Percentiles rank a stretch among this genome's conserved stretches.
These are phyloP conservation scores for Liriodendron chinense DNA, from an alignment of 164 flowering plant species.

Conservation along the genomic window DNA sequence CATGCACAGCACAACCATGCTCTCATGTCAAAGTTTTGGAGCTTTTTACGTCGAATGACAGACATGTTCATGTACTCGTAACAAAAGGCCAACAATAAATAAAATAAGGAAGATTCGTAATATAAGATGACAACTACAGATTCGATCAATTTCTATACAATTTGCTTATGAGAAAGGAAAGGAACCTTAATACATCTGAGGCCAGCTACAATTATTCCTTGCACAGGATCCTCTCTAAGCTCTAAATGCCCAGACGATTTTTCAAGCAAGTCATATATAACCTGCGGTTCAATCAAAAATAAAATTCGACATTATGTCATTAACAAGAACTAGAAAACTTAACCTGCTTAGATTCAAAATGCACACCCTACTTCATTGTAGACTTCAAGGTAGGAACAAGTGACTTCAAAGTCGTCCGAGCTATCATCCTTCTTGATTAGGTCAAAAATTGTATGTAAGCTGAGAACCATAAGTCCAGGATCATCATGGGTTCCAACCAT, in stretches of 20 bases:
- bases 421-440: slow-evolving; percentile 54
- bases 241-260: slow-evolving; percentile 88
- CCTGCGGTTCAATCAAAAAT: slow-evolving; percentile 36
- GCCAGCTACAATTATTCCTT: slow-evolving; percentile 83
- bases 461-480: slow-evolving; percentile 94
- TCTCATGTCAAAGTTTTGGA: not conserved
- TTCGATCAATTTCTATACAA: not conserved
- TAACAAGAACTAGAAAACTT: not conserved
- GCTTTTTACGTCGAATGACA: not conserved
- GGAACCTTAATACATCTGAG: slow-evolving; percentile 76
- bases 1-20: not conserved
- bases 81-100: not conserved
- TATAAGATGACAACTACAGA: not conserved
- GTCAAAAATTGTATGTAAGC: slow-evolving; percentile 77
- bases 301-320: slow-evolving; percentile 11
- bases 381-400: slow-evolving; percentile 93
- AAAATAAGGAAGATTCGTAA: not conserved
- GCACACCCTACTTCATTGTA: slow-evolving; percentile 73
- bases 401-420: slow-evolving; percentile 75
- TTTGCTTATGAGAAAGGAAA: slow-evolving; percentile 7
- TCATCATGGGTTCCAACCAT: slow-evolving; percentile 81
- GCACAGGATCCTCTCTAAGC: slow-evolving; percentile 88
- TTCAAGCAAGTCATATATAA: slow-evolving; percentile 90
- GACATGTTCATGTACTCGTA: not conserved
- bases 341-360: slow-evolving; percentile 10